phyloP scores from a whole-genome alignment of 2,329 filamentous ascomycete species.

The Lachnellula suecica region DNA sequence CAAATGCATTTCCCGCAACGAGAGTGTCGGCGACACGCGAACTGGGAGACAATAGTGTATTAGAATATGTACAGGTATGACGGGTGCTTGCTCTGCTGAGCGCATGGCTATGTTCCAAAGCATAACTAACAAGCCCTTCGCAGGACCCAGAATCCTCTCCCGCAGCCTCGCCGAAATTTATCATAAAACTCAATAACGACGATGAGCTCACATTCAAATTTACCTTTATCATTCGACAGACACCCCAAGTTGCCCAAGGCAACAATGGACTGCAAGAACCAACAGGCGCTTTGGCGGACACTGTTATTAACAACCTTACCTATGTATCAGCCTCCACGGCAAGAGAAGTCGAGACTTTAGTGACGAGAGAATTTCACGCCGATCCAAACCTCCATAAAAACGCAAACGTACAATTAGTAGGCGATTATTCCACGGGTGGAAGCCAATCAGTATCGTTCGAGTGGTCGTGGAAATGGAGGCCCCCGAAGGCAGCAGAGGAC shows the following conservation, averaged over 20 bases:
- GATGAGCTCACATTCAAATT: slow-evolving; percentile 94
- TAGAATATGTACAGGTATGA: slow-evolving; percentile 89
- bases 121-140: slow-evolving; percentile 14
- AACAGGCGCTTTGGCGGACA: slow-evolving; percentile 57
- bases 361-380: slow-evolving; percentile 93
- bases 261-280: slow-evolving; percentile 50
- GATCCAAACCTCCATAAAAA: slow-evolving; percentile 98
- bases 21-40: slow-evolving; percentile 73
- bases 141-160: slow-evolving; percentile 73
- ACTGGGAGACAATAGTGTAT: slow-evolving; percentile 67
- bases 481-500: slow-evolving; percentile 79
- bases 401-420: slow-evolving; percentile 91
- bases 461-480: slow-evolving; percentile 97
- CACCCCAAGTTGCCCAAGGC: slow-evolving; percentile 39
- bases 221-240: slow-evolving; percentile 74
- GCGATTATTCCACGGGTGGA: slow-evolving; percentile 84
- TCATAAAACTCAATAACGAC: slow-evolving; percentile 84
- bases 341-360: slow-evolving; percentile 87
- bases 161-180: slow-evolving; percentile 64
- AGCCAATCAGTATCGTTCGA: slow-evolving; percentile 82
- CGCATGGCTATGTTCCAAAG: slow-evolving; percentile 9
- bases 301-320: slow-evolving; percentile 82
- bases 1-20: slow-evolving; percentile 85
- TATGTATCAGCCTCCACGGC: slow-evolving; percentile 86
- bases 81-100: slow-evolving; percentile 4